Conservation (phyloP, 2,329 filamentous ascomycete genomes). For the Colletotrichum sublineola region DNA sequence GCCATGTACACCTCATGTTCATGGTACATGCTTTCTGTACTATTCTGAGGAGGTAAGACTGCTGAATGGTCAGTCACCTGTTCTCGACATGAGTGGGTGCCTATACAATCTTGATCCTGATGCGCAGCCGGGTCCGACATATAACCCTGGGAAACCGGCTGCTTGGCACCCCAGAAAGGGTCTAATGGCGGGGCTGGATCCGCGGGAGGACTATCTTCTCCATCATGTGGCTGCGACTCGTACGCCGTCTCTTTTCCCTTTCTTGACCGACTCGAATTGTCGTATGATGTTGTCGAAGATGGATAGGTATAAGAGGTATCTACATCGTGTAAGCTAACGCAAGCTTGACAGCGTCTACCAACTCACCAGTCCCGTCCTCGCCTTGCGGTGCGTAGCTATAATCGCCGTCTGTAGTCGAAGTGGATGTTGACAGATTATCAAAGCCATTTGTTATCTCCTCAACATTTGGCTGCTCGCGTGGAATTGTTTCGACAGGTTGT, state of each 20-base stretch:
- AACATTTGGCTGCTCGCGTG: constrained; percentile 46
- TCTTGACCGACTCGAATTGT: constrained; percentile 18
- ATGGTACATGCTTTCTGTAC: constrained; percentile 6
- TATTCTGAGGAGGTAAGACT: constrained; percentile 3
- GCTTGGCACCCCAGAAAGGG: constrained; percentile 34
- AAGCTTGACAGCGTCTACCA: neutral
- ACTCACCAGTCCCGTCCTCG: constrained; percentile 9
- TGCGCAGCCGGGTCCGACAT: neutral
- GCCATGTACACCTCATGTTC: constrained; percentile 1
- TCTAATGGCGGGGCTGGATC: constrained; percentile 18
- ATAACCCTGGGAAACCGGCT: neutral
- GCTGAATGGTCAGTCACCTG: neutral
- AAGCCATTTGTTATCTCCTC: constrained; percentile 43
- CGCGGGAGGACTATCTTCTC: neutral
- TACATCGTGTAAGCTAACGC: constrained; percentile 9
- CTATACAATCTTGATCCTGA: constrained; percentile 19
- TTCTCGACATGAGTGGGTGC: neutral
- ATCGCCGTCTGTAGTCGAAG: constrained; percentile 3
- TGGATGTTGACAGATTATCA: constrained; percentile 25
- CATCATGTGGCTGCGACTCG: constrained; percentile 19
- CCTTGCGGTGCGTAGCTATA: constrained; percentile 18
- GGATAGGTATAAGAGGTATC: constrained; percentile 6
- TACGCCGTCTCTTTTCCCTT: constrained; percentile 31
- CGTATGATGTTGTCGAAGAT: constrained; percentile 12
- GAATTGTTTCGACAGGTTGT: constrained; percentile 41